Evolutionary conservation across 352 stramenopile species (phyloP), one percentile per base, ranked within the genome.

Genomic region (Phytophthora pluvialis): DNA sequence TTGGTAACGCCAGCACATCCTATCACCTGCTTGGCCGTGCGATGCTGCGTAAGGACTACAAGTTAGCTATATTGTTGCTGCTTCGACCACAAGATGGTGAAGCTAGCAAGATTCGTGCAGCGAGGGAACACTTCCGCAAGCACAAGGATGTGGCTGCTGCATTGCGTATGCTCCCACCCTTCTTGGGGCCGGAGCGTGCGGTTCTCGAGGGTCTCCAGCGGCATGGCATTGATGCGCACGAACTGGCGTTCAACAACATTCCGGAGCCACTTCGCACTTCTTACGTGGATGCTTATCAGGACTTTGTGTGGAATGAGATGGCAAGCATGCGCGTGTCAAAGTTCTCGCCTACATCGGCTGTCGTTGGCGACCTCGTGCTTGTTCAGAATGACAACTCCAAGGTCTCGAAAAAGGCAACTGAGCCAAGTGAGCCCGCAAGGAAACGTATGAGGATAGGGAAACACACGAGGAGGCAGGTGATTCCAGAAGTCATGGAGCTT

Each of bases 231-330:
- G 81, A 94, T 29, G 81, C 85, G 5, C 73, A 91, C 38, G 83
- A 93, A 52, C 51, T 90, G 7, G 83, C 85, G 13, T 91, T 92
- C 67, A 80, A 80, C 28, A 81, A 73, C 44, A 80, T 95, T 21
- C 79, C 85, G 5, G 70, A 76, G 26, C 60, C 74, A n/a, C 68
- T 93, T n/a, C 85, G 85, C 16, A 54, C 75, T 11, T 76, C 80
- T 29, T 94, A 89, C 66, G 73, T 90, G 1, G 80, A 96, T 39
- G 70, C 87, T 26, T 97, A 98, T 63, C 96, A 99, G 73, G 89
- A 90, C 60, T 97, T 98, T 50, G 75, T 98, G 26, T 99, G 94
- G 94, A 99, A 99, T 77, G 75, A 93, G 66, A 97, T 97, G 62
- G 94, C 93, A 36, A 98, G 91, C 50, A 67, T 94, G 59, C 83